These are phyloP conservation scores for Biscogniauxia mediterranea DNA, from an alignment of 2,329 filamentous ascomycete genomes.

Conservation along the genomic window DNA sequence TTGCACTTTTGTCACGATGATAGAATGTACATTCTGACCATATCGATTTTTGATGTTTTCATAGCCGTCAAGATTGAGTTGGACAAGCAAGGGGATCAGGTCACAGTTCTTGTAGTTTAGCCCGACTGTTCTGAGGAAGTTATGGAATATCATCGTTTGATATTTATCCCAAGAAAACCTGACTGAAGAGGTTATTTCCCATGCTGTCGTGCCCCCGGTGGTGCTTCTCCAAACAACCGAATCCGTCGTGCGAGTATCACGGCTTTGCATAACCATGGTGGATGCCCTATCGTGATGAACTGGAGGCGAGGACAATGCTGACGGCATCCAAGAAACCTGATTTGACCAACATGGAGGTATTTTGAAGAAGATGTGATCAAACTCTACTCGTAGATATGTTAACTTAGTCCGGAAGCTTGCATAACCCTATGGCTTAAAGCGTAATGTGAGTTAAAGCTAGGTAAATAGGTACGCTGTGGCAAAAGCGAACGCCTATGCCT, in stretches of 20 bases:
- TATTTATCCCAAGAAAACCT: slow-evolving; percentile 12
- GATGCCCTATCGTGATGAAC: background rate
- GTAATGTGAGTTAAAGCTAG: too few relatives aligned
- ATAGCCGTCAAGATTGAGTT: slow-evolving; percentile 18
- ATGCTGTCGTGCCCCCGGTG: background rate
- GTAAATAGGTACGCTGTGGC: too few relatives aligned
- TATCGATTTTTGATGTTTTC: slow-evolving; percentile 6
- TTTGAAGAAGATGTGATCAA: too few relatives aligned
- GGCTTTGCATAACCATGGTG: too few relatives aligned
- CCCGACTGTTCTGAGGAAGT: slow-evolving; percentile 10
- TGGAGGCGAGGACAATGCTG: background rate
- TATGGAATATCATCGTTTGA: slow-evolving; percentile 9
- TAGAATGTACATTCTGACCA: slow-evolving; percentile 10
- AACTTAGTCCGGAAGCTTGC: too few relatives aligned
- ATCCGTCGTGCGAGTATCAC: background rate
- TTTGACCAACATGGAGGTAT: too few relatives aligned
- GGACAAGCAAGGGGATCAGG: slow-evolving; percentile 7
- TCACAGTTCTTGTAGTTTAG: slow-evolving; percentile 9
- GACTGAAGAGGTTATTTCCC: background rate
- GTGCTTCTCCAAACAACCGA: background rate
- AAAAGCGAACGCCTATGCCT: too few relatives aligned
- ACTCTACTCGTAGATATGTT: too few relatives aligned
- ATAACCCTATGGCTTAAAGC: too few relatives aligned
- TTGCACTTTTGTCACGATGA: slow-evolving; percentile 15
- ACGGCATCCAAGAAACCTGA: too few relatives aligned